Evolutionary conservation across 2,329 filamentous ascomycete genomes (phyloP).

Genomic region (Aspergillus proliferans): DNA sequence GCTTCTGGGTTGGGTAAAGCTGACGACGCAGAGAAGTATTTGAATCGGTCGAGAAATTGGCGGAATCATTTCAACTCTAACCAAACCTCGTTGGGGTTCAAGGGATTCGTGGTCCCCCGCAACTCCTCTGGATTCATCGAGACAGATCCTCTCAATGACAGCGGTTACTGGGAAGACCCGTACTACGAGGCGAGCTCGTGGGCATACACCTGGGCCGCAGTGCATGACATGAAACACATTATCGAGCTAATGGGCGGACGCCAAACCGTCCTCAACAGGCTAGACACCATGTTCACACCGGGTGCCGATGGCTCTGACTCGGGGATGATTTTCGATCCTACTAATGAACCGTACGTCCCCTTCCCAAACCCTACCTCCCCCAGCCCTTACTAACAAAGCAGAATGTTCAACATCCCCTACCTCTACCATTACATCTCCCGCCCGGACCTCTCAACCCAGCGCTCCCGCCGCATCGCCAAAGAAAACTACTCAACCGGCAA

Average conservation of each 20-base stretch:
- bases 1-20: conserved; percentile 51
- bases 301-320: conserved; percentile 23
- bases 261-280: conserved; percentile 30
- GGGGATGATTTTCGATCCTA: conserved; percentile 59
- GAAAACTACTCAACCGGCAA: conserved; percentile 52
- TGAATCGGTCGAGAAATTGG: conserved; percentile 62
- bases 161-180: conserved; percentile 58
- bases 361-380: not conserved
- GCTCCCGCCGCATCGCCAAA: conserved; percentile 55
- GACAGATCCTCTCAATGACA: conserved; percentile 48
- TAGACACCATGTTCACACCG: conserved; percentile 54
- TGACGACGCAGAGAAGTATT: conserved; percentile 52
- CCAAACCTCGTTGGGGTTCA: conserved; percentile 53
- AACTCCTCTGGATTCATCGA: conserved; percentile 44
- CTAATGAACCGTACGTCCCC: conserved; percentile 56
- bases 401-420: conserved; percentile 58
- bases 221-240: conserved; percentile 57
- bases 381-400: conserved; percentile 9
- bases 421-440: conserved; percentile 62
- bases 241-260: conserved; percentile 52
- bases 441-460: conserved; percentile 56
- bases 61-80: conserved; percentile 63
- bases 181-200: conserved; percentile 58
- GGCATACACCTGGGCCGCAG: conserved; percentile 63
- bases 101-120: conserved; percentile 62